Evolutionary conservation across 208 protist genomes (phyloP).

Genomic region (Trypanosoma caninum): DNA sequence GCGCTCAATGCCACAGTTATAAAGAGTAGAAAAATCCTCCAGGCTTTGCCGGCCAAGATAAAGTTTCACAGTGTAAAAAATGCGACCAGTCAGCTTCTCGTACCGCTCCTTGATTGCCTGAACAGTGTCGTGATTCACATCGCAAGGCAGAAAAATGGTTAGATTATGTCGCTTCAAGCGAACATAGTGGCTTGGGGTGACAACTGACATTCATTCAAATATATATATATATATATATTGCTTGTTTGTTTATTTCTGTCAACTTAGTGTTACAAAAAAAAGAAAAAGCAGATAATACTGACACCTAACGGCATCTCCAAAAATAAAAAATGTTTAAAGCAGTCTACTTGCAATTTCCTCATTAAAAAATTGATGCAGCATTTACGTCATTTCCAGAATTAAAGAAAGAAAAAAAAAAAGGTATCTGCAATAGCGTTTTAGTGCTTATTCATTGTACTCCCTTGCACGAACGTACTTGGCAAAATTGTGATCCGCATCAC

Average conservation of each 20-base stretch:
- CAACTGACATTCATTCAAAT: constrained; percentile 17
- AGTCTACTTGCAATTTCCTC: too few species aligned
- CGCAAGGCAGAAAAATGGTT: constrained; percentile 88
- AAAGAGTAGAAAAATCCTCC: constrained; percentile 74
- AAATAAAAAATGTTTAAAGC: too few species aligned
- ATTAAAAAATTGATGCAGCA: too few species aligned
- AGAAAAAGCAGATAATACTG: too few species aligned
- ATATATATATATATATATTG: too few species aligned
- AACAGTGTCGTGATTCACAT: constrained; percentile 88
- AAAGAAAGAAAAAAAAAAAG: constrained; percentile 13
- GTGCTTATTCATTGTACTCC: constrained; percentile 51
- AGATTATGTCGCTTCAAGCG: constrained; percentile 72
- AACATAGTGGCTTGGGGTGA: constrained; percentile 68
- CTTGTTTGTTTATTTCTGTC: too few species aligned
- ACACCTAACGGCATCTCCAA: too few species aligned
- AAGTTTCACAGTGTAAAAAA: constrained; percentile 74
- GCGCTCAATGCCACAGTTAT: constrained; percentile 69
- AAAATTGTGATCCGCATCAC: constrained; percentile 81
- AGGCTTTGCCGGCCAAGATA: constrained; percentile 76
- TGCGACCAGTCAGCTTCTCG: constrained; percentile 78
- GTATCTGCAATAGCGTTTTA: neutral
- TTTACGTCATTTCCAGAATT: too few species aligned
- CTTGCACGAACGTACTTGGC: constrained; percentile 57
- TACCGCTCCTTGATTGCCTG: constrained; percentile 88
- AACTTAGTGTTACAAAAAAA: too few species aligned